Conservation (phyloP, 164 flowering plant species). For the Malania oleifera region DNA sequence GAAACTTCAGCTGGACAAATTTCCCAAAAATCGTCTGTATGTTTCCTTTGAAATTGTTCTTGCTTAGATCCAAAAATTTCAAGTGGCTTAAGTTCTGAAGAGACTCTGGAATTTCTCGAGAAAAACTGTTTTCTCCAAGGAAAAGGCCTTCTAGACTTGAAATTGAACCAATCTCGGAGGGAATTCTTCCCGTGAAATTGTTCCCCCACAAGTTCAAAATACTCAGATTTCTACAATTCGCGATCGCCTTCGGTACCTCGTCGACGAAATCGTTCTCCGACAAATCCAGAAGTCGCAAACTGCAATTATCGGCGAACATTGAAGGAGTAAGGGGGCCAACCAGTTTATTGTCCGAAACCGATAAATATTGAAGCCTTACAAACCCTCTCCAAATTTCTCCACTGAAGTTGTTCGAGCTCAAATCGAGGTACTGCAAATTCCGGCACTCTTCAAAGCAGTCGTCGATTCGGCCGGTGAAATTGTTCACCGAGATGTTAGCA, state of each 20-base stretch:
- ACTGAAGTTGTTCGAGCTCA: conserved; percentile 54
- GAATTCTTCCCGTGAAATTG: conserved; percentile 51
- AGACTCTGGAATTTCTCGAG: conserved; percentile 50
- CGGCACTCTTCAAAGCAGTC: conserved; percentile 41
- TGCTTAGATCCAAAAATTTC: conserved; percentile 61
- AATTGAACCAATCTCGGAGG: conserved; percentile 48
- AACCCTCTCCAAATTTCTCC: conserved; percentile 58
- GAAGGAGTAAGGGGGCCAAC: conserved; percentile 32
- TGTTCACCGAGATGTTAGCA: conserved; percentile 53
- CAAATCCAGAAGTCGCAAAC: conserved; percentile 50
- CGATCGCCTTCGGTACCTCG: conserved; percentile 38
- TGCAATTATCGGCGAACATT: conserved; percentile 42
- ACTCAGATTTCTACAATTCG: conserved; percentile 42
- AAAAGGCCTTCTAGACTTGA: conserved; percentile 36
- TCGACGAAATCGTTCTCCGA: conserved; percentile 61
- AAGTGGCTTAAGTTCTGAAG: conserved; percentile 45
- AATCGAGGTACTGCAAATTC: conserved; percentile 52
- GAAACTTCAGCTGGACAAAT: conserved; percentile 45
- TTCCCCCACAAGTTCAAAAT: conserved; percentile 58
- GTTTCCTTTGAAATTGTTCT: conserved; percentile 49
- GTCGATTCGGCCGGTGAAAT: conserved; percentile 48
- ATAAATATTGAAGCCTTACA: conserved; percentile 36
- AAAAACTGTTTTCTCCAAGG: conserved; percentile 63
- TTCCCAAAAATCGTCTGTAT: conserved; percentile 55
- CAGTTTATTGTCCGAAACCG: conserved; percentile 51